phyloP scores from a whole-genome alignment of 1,284 basidiomycete species.

The Limonomyces culmigenus region DNA sequence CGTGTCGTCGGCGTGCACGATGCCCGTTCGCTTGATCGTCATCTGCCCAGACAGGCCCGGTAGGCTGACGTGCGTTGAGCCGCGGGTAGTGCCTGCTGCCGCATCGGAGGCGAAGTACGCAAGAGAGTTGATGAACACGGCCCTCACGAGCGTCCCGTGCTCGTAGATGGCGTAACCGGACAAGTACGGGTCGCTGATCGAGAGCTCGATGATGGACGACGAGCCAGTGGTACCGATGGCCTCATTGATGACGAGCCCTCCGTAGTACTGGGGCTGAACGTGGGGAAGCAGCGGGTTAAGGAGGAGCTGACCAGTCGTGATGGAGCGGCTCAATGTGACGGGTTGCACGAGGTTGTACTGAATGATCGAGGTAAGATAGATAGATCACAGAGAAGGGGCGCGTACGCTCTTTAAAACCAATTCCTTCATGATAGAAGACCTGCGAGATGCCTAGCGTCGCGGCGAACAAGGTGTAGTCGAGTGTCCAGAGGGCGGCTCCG shows the following conservation, averaged over 20 bases:
- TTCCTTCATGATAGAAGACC: conserved; percentile 23
- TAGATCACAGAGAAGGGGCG: no score
- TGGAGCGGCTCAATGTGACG: conserved; percentile 30
- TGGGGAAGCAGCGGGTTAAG: conserved; percentile 29
- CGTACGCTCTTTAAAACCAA: conserved; percentile 28
- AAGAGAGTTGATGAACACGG: conserved; percentile 38
- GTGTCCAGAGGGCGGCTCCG: conserved; percentile 50
- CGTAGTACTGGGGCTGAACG: conserved; percentile 45
- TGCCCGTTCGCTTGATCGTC: conserved; percentile 24
- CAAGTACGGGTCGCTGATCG: conserved; percentile 27
- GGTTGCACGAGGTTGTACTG: conserved; percentile 23
- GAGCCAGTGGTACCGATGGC: conserved; percentile 21
- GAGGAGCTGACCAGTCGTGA: conserved; percentile 30
- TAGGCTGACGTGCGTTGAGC: conserved; percentile 12
- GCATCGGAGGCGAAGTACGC: conserved; percentile 24
- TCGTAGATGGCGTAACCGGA: conserved; percentile 52
- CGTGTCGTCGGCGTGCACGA: conserved; percentile 39
- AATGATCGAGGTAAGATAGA: no score
- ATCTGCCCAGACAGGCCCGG: conserved; percentile 7
- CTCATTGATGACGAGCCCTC: conserved; percentile 30
- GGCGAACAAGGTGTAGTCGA: conserved; percentile 43
- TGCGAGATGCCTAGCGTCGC: conserved; percentile 19
- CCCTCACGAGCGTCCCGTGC: conserved; percentile 22
- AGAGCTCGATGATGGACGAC: conserved; percentile 32
- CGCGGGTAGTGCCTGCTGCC: conserved; percentile 21